A percentile compares a stretch with the other conserved stretches of the same genome.
Conservation (phyloP, 495 filamentous ascomycete genomes). For the Penicillium desertorum region DNA sequence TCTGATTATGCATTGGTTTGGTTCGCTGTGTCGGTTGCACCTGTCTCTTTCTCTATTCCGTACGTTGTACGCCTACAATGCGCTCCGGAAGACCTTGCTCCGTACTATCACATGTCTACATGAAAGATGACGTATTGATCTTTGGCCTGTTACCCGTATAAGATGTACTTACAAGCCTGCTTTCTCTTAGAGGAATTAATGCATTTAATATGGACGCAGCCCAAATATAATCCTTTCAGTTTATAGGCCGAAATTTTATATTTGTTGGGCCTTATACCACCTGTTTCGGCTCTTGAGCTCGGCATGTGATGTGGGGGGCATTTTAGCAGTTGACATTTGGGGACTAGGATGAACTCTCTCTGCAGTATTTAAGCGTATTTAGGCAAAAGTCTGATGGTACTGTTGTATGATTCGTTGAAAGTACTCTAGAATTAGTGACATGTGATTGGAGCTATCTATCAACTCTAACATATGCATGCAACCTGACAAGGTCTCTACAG, state of each 20-base stretch:
- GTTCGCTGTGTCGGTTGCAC: not conserved
- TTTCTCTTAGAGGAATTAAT: not conserved
- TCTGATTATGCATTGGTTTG: not conserved
- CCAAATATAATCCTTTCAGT: not conserved
- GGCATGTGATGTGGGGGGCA: conserved; percentile 10
- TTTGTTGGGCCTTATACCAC: not conserved
- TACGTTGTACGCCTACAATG: not conserved
- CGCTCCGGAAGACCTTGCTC: conserved; percentile 8
- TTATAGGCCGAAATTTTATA: not conserved
- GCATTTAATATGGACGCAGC: not conserved
- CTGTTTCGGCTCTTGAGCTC: not conserved
- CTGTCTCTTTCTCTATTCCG: not conserved
- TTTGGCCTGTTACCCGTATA: not conserved
- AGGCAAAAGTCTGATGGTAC: conserved; percentile 1
- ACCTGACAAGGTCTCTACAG: conserved; percentile 1
- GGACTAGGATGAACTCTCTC: not conserved
- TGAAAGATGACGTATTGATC: not conserved
- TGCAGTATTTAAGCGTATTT: conserved; percentile 1
- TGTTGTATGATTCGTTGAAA: not conserved
- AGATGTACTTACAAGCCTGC: not conserved
- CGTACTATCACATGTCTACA: conserved; percentile 10
- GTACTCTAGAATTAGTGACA: not conserved
- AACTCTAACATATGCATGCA: not conserved
- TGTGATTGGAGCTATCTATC: not conserved
- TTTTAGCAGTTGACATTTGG: not conserved